Base-by-base conservation (phyloP, 2,329 filamentous ascomycete species). In the Trichoderma simmonsii region DNA sequence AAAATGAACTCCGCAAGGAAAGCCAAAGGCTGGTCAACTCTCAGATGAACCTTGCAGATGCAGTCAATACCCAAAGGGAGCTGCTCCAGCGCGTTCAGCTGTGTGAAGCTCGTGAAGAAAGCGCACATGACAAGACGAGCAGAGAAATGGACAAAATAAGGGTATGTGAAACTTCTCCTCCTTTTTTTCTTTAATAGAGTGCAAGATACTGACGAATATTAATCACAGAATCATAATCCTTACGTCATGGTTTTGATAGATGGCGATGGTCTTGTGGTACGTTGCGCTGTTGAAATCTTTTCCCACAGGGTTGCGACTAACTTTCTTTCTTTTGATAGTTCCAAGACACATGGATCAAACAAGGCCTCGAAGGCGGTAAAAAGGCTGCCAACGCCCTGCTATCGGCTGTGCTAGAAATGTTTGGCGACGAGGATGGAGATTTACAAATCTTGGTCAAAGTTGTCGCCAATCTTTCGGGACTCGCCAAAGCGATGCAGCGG, bases 231-330 rank as follows among this genome's bases (percentile, higher is more conserved):
- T 72, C 83, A 81, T 64, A 90, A 90, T 79, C 84, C 86, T 54
- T 91, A 91, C 78, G 83, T 90, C 76, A 79, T 88, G 74, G 84
- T 90, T 51, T 77, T 91, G 75, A 86, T 92, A 75, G 90, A 91
- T 78, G 90, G 89, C 48, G 86, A 92, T 78, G 87, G 88, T 59
- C 83, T 90, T 72, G 81, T 90, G 78, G 89, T 91, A 76, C 69
- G 77, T 76, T 65, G 26, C 15, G 12, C 9, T n/a, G 3, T 21
- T 34, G 48, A 4, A 36, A 34, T 14, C 39, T 34, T 12, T 4
- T 6, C 9, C 26, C 5, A 3, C 11, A 48, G 8, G 6, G n/a
- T 15, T 8, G 36, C 26, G 14, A 14, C 34, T 24, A 57, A 43
- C 34, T 36, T 14, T 26, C 64, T 48, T 34, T 9, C 57, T 7